phyloP scores from a whole-genome alignment of 768 basidiomycete species.

The Lactifluus hygrophoroides region DNA sequence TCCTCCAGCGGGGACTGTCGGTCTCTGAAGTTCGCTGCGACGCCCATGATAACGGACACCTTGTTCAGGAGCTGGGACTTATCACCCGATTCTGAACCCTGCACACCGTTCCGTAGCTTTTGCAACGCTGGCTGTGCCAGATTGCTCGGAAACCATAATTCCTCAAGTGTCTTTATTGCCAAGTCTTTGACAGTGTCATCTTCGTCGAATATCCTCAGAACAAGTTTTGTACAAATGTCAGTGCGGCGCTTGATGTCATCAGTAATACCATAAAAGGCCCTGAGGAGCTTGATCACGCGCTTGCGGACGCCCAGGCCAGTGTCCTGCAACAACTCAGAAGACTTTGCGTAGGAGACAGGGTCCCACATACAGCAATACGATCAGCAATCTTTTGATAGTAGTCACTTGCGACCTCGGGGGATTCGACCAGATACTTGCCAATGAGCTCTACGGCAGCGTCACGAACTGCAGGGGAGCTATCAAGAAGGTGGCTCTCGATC shows the following conservation, averaged over 20 bases:
- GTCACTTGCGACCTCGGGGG: slow-evolving; percentile 77
- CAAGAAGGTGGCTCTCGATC: slow-evolving; percentile 84
- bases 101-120: slow-evolving; percentile 23
- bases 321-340: slow-evolving; percentile 46
- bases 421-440: slow-evolving; percentile 93
- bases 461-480: slow-evolving; percentile 89
- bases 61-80: slow-evolving; percentile 52
- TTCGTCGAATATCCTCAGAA: slow-evolving; percentile 82
- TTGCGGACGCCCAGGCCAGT: slow-evolving; percentile 91
- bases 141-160: slow-evolving; percentile 68
- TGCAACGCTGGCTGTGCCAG: slow-evolving; percentile 25
- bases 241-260: slow-evolving; percentile 50
- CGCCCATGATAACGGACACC: slow-evolving; percentile 78
- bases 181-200: slow-evolving; percentile 94
- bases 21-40: slow-evolving; percentile 75
- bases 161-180: slow-evolving; percentile 82
- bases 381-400: slow-evolving; percentile 87
- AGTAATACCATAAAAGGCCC: slow-evolving; percentile 65
- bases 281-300: slow-evolving; percentile 90
- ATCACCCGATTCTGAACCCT: slow-evolving; percentile 31
- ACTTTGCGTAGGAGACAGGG: neutral
- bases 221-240: slow-evolving; percentile 76
- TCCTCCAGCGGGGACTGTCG: slow-evolving; percentile 79
- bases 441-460: slow-evolving; percentile 96
- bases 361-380: slow-evolving; percentile 69